Percentiles rank a stretch among this genome's conserved stretches.
Conservation (phyloP, 2,329 filamentous ascomycete genomes). For the Alternaria panax region DNA sequence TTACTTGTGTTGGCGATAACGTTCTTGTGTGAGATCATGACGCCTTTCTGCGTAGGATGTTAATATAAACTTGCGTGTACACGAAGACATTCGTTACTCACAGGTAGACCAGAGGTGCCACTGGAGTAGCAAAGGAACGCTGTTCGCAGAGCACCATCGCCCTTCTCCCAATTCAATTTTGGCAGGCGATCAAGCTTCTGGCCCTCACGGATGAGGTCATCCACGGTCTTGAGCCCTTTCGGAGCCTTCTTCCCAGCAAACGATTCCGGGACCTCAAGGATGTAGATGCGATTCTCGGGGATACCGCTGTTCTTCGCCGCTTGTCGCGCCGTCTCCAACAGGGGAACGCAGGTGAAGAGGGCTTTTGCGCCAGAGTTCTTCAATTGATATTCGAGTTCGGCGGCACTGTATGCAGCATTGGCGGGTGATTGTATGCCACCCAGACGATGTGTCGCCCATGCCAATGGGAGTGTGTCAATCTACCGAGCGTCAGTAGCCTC, state of each 20-base stretch:
- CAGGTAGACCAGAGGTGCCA: slow-evolving; percentile 79
- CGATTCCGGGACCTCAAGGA: slow-evolving; percentile 71
- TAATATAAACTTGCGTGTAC: slow-evolving; percentile 1
- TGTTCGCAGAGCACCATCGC: slow-evolving; percentile 71
- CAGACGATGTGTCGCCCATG: slow-evolving; percentile 76
- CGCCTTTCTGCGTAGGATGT: slow-evolving; percentile 68
- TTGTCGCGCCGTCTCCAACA: slow-evolving; percentile 69
- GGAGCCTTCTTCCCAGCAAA: slow-evolving; percentile 58
- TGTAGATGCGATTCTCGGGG: slow-evolving; percentile 69
- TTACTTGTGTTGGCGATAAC: slow-evolving; percentile 73
- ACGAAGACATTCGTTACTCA: slow-evolving; percentile 50
- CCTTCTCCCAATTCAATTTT: slow-evolving; percentile 66
- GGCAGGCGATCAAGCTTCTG: slow-evolving; percentile 61
- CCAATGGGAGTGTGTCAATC: slow-evolving; percentile 77
- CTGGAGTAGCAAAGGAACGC: slow-evolving; percentile 83
- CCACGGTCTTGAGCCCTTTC: slow-evolving; percentile 66
- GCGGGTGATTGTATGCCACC: slow-evolving; percentile 78
- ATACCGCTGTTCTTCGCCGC: slow-evolving; percentile 71
- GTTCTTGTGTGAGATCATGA: slow-evolving; percentile 82
- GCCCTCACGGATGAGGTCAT: slow-evolving; percentile 71
- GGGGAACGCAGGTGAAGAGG: slow-evolving; percentile 74
- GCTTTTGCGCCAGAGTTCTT: slow-evolving; percentile 72
- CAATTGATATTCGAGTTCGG: slow-evolving; percentile 76
- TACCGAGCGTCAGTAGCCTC: slow-evolving; percentile 46
- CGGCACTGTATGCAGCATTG: slow-evolving; percentile 75